Conservation (phyloP, 1,284 basidiomycete species). For the Tilletia caries region DNA sequence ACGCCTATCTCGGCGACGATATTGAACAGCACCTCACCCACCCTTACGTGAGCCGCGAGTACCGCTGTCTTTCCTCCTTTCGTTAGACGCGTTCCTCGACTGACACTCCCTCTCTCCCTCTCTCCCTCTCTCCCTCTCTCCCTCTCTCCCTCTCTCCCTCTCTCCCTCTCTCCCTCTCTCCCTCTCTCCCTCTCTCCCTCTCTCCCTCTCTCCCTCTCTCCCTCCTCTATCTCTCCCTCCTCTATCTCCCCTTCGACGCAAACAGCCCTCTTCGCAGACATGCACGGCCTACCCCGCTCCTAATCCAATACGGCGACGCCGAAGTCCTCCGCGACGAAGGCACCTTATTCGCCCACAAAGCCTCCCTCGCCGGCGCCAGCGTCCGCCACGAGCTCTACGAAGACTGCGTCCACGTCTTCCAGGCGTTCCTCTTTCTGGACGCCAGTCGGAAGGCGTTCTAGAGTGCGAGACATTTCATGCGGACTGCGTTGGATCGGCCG, state of each 20-base stretch:
- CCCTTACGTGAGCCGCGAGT: conserved; percentile 69
- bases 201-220: too few relatives aligned
- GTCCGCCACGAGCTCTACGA: conserved; percentile 90
- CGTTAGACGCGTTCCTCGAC: too few relatives aligned
- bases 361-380: conserved; percentile 76
- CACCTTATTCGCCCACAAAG: conserved; percentile 89
- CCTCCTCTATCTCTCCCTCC: too few relatives aligned
- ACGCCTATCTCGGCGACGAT: conserved; percentile 81
- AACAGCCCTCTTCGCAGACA: conserved; percentile 89
- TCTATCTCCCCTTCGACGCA: neutral
- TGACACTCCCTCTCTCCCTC: too few relatives aligned
- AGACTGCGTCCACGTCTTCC: conserved; percentile 65
- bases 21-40: conserved; percentile 83
- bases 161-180: too few relatives aligned
- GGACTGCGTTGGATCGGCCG: conserved; percentile 14
- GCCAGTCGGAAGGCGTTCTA: conserved; percentile 53
- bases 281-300: conserved; percentile 77
- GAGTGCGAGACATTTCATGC: conserved; percentile 51
- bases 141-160: too few relatives aligned
- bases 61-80: too few relatives aligned
- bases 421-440: conserved; percentile 52
- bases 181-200: too few relatives aligned
- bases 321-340: conserved; percentile 91
- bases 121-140: too few relatives aligned
- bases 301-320: conserved; percentile 89